Conservation (phyloP, 306 rosid genomes). For the Pyrus communis region DNA sequence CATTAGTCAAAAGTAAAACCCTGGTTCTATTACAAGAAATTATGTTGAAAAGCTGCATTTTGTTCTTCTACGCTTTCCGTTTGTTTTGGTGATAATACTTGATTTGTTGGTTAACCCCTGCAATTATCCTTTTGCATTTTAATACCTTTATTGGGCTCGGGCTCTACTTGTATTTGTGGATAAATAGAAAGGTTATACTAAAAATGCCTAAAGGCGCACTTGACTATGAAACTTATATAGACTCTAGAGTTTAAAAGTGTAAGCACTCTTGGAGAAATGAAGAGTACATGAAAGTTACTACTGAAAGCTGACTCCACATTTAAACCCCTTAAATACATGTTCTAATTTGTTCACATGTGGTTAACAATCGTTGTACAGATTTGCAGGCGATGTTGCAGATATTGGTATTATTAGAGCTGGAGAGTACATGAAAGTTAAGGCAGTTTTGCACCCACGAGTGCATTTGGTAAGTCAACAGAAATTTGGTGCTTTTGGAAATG, state of each 20-base stretch:
- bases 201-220: neutral
- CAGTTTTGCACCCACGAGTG: constrained; percentile 71
- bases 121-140: neutral
- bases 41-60: neutral
- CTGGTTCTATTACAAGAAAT: constrained; percentile 10
- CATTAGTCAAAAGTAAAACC: constrained; percentile 81
- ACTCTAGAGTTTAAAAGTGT: neutral
- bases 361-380: constrained; percentile 50
- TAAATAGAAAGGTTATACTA: neutral
- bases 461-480: constrained; percentile 57
- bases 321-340: neutral
- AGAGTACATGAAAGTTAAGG: constrained; percentile 44
- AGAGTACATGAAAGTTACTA: too few relatives aligned
- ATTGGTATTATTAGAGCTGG: constrained; percentile 92
- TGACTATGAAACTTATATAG: neutral
- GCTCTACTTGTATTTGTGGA: neutral
- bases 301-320: neutral
- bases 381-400: constrained; percentile 82
- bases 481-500: neutral
- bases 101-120: neutral
- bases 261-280: too few relatives aligned
- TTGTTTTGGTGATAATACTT: neutral
- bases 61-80: neutral
- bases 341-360: neutral
- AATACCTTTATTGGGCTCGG: neutral